These are phyloP conservation scores for Fusarium sp. DNA, from an alignment of 2,329 filamentous ascomycete genomes.

Conservation along the genomic window DNA sequence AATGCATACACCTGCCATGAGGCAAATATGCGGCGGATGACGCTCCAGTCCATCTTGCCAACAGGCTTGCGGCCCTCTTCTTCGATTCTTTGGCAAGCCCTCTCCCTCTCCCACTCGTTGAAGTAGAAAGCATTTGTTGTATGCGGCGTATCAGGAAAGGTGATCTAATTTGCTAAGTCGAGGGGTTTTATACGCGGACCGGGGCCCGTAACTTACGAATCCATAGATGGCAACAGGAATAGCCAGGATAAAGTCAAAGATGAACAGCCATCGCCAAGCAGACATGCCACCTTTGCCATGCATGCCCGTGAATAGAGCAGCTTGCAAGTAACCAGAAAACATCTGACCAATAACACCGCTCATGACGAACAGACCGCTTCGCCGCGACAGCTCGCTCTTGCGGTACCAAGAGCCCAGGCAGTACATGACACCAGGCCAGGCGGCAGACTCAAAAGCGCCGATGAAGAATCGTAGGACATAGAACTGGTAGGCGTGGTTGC, in stretches of 20 bases:
- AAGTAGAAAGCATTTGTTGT: slow-evolving; percentile 55
- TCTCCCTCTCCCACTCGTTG: slow-evolving; percentile 65
- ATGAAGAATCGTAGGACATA: slow-evolving; percentile 63
- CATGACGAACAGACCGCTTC: slow-evolving; percentile 67
- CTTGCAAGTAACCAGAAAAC: slow-evolving; percentile 50
- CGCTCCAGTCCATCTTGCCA: slow-evolving; percentile 48
- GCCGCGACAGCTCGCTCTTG: slow-evolving; percentile 63
- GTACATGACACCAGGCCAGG: slow-evolving; percentile 63
- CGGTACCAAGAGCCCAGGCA: slow-evolving; percentile 68
- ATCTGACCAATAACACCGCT: slow-evolving; percentile 59
- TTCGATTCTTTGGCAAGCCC: slow-evolving; percentile 74
- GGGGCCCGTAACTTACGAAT: slow-evolving; percentile 13
- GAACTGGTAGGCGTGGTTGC: slow-evolving; percentile 49
- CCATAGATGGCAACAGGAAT: slow-evolving; percentile 48
- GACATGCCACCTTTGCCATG: slow-evolving; percentile 47
- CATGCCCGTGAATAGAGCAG: slow-evolving; percentile 48
- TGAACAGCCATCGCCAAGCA: slow-evolving; percentile 52
- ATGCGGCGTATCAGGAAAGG: slow-evolving; percentile 55
- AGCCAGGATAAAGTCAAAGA: slow-evolving; percentile 50
- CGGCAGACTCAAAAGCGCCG: slow-evolving; percentile 63
- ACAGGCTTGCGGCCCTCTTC: slow-evolving; percentile 55
- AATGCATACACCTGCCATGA: slow-evolving; percentile 58
- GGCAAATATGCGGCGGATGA: slow-evolving; percentile 51
- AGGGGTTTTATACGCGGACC: neutral
- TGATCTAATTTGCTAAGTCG: slow-evolving; percentile 34